A percentile compares a stretch with the other conserved stretches of the same genome.
These are phyloP conservation scores for Cupressus sempervirens DNA, from an alignment of 75 land plant species.

Conservation along the genomic window DNA sequence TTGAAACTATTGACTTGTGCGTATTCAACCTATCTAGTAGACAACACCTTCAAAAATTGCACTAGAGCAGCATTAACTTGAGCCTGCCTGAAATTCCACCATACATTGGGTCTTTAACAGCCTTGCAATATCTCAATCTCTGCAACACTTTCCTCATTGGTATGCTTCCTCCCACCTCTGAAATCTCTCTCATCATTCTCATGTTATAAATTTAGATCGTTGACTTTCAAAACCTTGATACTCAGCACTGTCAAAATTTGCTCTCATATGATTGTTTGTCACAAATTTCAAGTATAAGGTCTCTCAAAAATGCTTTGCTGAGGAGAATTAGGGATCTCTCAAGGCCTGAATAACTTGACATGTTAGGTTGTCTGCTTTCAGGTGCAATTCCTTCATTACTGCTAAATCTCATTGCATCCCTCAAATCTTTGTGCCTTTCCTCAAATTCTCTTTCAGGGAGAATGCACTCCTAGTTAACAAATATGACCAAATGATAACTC, in stretches of 20 bases:
- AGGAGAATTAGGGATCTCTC: neutral
- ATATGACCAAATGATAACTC: neutral
- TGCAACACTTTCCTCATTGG: neutral
- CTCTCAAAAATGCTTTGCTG: neutral
- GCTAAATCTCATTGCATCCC: neutral
- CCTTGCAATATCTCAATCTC: neutral
- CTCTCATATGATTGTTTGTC: neutral
- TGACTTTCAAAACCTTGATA: slow-evolving; percentile 2
- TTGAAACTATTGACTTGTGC: neutral
- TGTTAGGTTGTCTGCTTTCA: neutral
- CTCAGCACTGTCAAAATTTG: no score
- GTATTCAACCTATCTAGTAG: neutral
- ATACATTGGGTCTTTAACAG: no score
- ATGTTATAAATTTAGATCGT: neutral
- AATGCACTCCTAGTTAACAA: neutral
- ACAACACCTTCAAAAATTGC: no score
- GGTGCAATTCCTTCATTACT: neutral
- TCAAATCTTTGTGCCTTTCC: neutral
- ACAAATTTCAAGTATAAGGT: neutral
- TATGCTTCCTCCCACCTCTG: neutral
- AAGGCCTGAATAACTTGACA: neutral
- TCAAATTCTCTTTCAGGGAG: neutral
- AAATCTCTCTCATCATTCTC: neutral
- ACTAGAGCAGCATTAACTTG: no score
- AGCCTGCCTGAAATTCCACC: no score